A percentile compares a stretch with the other conserved stretches of the same genome.
phyloP scores from a whole-genome alignment of 2,329 filamentous ascomycete species.

The Colletotrichum lindemuthianum region DNA sequence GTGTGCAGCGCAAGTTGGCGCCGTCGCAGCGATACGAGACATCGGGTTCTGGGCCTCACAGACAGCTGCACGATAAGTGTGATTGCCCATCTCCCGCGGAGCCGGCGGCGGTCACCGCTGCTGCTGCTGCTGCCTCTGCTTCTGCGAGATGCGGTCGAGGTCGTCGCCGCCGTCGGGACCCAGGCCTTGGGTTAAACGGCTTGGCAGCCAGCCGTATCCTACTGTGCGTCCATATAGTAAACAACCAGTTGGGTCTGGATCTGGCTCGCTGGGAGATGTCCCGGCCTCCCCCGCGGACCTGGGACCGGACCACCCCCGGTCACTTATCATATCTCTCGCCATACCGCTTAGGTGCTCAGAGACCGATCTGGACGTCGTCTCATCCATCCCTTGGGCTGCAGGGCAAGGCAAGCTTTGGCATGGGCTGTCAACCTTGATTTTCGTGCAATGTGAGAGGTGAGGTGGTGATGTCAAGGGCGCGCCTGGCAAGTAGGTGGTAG shows the following conservation, averaged over 20 bases:
- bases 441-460: no score
- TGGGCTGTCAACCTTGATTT: no score
- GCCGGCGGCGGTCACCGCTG: background rate
- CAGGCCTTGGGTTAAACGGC: conserved; percentile 11
- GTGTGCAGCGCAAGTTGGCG: background rate
- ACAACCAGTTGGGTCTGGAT: conserved; percentile 7
- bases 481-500: no score
- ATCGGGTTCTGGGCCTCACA: conserved; percentile 1
- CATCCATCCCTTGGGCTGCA: conserved; percentile 18
- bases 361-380: conserved; percentile 4
- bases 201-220: no score
- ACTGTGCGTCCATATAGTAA: background rate
- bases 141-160: conserved; percentile 12
- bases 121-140: conserved; percentile 10
- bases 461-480: no score
- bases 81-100: conserved; percentile 19
- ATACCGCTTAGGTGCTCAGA: background rate
- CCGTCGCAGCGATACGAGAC: conserved; percentile 14
- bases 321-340: conserved; percentile 11
- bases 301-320: conserved; percentile 10
- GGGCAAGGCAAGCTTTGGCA: no score
- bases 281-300: background rate
- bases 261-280: conserved; percentile 25
- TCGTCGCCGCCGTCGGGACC: background rate
- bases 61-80: background rate